Evolutionary conservation across 1,284 basidiomycete genomes (phyloP).

Genomic region (Austroboletus niveus): DNA sequence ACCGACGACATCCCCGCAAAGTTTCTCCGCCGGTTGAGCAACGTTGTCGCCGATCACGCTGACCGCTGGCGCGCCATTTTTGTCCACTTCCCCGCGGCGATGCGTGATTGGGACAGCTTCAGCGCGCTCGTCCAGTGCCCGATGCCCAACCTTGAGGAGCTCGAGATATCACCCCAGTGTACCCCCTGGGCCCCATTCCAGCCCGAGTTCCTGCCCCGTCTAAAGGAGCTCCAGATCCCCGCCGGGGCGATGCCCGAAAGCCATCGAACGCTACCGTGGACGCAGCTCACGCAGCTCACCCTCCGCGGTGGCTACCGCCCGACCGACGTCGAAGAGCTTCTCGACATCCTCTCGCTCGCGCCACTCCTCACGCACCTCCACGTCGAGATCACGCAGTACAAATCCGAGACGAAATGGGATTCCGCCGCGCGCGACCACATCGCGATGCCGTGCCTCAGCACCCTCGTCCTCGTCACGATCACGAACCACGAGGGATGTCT

Average conservation of each 20-base stretch:
- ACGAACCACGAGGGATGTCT: conserved; percentile 25
- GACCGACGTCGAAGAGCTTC: conserved; percentile 26
- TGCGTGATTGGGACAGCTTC: conserved; percentile 29
- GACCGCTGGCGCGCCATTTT: conserved; percentile 32
- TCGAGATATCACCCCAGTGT: conserved; percentile 32
- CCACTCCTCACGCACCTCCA: conserved; percentile 30
- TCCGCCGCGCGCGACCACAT: conserved; percentile 13
- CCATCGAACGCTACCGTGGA: conserved; percentile 29
- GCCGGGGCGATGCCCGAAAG: conserved; percentile 31
- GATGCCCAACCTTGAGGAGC: conserved; percentile 28
- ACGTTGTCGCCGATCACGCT: conserved; percentile 17
- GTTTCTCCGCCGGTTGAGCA: conserved; percentile 26
- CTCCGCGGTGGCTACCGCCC: conserved; percentile 30
- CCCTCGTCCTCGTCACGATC: conserved; percentile 33
- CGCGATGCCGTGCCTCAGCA: conserved; percentile 29
- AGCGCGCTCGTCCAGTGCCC: conserved; percentile 22
- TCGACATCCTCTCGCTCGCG: conserved; percentile 23
- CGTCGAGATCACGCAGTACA: conserved; percentile 33
- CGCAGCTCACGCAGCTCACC: conserved; percentile 31
- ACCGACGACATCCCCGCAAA: conserved; percentile 28
- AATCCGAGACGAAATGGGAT: conserved; percentile 29
- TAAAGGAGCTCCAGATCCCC: conserved; percentile 29
- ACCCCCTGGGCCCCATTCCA: conserved; percentile 32
- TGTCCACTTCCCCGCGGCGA: conserved; percentile 27
- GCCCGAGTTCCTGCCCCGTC: conserved; percentile 23